A percentile compares a stretch with the other conserved stretches of the same genome.
phyloP scores from a whole-genome alignment of 177 flowering plant genomes.

The Vitis hybrid region DNA sequence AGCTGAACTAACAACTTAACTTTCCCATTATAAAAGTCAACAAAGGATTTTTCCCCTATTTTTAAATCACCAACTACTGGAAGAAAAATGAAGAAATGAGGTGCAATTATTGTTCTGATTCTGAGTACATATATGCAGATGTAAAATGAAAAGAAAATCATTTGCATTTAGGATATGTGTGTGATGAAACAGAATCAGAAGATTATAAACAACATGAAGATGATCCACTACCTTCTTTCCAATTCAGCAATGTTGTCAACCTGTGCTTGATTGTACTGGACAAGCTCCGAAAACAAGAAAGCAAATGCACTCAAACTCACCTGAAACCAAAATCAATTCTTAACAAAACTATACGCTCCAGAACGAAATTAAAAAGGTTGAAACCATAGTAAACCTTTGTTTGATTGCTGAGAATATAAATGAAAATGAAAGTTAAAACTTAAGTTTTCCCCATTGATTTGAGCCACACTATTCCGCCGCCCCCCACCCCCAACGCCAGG shows the following conservation, averaged over 20 bases:
- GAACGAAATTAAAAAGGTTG: background rate
- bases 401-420: background rate
- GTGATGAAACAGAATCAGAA: too few species aligned
- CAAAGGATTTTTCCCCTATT: too few species aligned
- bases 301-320: conserved; percentile 97
- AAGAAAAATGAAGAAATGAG: too few species aligned
- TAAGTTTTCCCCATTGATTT: background rate
- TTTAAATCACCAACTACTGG: too few species aligned
- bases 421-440: background rate
- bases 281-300: conserved; percentile 94
- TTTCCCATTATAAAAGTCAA: too few species aligned
- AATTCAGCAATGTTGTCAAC: conserved; percentile 95
- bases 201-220: background rate
- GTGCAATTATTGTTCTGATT: too few species aligned
- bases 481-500: too few species aligned
- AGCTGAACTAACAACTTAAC: too few species aligned
- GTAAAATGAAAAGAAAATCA: too few species aligned
- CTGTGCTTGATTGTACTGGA: conserved; percentile 94
- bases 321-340: conserved; percentile 38
- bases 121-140: too few species aligned
- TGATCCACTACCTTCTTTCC: conserved; percentile 69
- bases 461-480: background rate
- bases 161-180: too few species aligned
- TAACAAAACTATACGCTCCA: background rate
- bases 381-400: background rate